Evolutionary conservation across 164 flowering plant species (phyloP).

Genomic region (Umbellularia californica): DNA sequence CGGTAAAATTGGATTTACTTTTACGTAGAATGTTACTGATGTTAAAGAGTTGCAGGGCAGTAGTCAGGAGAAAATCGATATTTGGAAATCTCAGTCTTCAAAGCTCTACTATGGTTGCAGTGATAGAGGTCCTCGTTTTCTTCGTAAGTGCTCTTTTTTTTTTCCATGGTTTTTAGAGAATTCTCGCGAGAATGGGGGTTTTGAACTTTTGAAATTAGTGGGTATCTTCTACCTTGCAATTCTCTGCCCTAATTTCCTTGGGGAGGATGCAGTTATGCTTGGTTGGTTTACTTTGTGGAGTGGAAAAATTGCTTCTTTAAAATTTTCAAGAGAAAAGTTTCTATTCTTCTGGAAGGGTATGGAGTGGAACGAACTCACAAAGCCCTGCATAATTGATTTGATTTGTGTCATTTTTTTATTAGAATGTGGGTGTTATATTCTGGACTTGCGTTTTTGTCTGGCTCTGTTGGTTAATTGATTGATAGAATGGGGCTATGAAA

Average conservation of each 20-base stretch:
- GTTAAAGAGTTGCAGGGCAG: conserved; percentile 15
- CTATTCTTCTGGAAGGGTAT: neutral
- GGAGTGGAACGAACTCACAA: neutral
- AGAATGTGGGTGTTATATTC: neutral
- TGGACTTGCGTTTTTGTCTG: too few species aligned
- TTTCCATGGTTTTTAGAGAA: too few species aligned
- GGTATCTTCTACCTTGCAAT: too few species aligned
- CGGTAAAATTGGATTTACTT: neutral
- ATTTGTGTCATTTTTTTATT: too few species aligned
- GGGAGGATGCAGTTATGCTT: neutral
- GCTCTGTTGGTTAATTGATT: too few species aligned
- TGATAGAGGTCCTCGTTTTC: conserved; percentile 52
- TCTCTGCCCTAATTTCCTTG: neutral
- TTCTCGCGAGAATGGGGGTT: neutral
- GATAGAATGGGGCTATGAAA: too few species aligned
- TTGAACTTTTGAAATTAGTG: neutral
- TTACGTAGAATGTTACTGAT: neutral
- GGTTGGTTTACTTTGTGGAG: neutral
- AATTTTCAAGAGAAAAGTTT: neutral
- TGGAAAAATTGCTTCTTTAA: too few species aligned
- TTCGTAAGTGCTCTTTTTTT: conserved; percentile 48
- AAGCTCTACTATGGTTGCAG: conserved; percentile 72
- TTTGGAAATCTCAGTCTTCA: conserved; percentile 81
- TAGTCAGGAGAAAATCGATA: conserved; percentile 42
- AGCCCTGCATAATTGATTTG: neutral